phyloP scores from a whole-genome alignment of 352 stramenopile genomes.

The Pythium aquatile region DNA sequence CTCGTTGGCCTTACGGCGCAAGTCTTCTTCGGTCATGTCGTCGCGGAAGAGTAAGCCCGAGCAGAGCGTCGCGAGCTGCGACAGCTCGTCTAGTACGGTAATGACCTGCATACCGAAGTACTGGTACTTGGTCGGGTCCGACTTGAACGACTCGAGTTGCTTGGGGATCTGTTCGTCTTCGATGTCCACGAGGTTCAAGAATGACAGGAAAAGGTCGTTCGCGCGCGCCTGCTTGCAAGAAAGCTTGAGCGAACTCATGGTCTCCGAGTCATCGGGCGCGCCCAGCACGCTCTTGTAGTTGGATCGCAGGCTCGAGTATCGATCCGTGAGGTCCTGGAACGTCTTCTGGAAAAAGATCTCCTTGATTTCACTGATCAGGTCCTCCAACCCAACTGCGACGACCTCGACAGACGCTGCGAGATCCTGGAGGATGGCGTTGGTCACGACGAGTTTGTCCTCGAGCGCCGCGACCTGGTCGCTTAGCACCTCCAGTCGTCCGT shows the following conservation, averaged over 20 bases:
- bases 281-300: conserved; percentile 2
- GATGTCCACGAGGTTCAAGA: conserved; percentile 20
- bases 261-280: background rate
- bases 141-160: conserved; percentile 13
- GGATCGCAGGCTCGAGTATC: conserved; percentile 12
- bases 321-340: conserved; percentile 7
- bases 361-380: conserved; percentile 13
- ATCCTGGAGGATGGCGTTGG: conserved; percentile 9
- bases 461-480: conserved; percentile 7
- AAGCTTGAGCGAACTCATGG: conserved; percentile 14
- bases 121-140: conserved; percentile 12
- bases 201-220: conserved; percentile 19
- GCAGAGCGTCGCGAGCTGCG: conserved; percentile 14
- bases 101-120: conserved; percentile 15
- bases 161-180: conserved; percentile 22
- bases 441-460: conserved; percentile 6
- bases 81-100: conserved; percentile 12
- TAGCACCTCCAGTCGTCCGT: conserved; percentile 3
- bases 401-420: conserved; percentile 8
- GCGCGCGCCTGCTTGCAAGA: conserved; percentile 10
- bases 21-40: conserved; percentile 12
- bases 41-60: conserved; percentile 17
- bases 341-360: conserved; percentile 13
- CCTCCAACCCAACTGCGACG: conserved; percentile 5
- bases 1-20: conserved; percentile 9